These are phyloP conservation scores for Globisporangium apiculatum DNA, from an alignment of 352 stramenopile species.

Conservation along the genomic window DNA sequence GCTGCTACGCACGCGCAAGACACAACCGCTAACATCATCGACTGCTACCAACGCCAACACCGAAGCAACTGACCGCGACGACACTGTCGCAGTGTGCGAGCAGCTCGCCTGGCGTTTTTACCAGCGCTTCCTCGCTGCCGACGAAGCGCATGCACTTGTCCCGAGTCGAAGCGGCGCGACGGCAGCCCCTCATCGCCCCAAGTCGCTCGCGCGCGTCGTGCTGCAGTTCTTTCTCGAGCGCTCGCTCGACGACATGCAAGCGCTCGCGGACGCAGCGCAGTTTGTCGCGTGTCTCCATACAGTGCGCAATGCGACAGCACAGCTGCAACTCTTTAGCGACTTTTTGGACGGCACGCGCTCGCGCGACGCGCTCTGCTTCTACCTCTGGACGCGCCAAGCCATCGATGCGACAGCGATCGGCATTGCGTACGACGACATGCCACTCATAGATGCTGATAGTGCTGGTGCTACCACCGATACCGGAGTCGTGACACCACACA, in stretches of 20 bases:
- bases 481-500: slow-evolving; percentile 4
- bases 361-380: slow-evolving; percentile 42
- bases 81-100: slow-evolving; percentile 14
- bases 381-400: slow-evolving; percentile 44
- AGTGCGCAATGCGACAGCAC: slow-evolving; percentile 19
- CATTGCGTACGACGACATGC: slow-evolving; percentile 30
- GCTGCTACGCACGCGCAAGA: background rate
- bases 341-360: slow-evolving; percentile 35
- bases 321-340: slow-evolving; percentile 48
- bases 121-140: slow-evolving; percentile 44
- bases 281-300: slow-evolving; percentile 35
- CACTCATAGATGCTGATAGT: background rate
- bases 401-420: slow-evolving; percentile 37
- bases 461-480: background rate
- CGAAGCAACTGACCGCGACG: slow-evolving; percentile 4
- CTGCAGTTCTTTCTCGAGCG: slow-evolving; percentile 57
- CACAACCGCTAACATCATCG: slow-evolving; percentile 7
- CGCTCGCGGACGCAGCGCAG: slow-evolving; percentile 18
- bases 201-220: slow-evolving; percentile 26
- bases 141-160: slow-evolving; percentile 29
- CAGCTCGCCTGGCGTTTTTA: slow-evolving; percentile 51
- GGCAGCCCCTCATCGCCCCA: background rate
- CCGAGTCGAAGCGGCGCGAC: background rate
- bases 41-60: too few species aligned
- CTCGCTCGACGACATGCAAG: slow-evolving; percentile 19